A percentile compares a stretch with the other conserved stretches of the same genome.
phyloP scores from a whole-genome alignment of 31 red algal species.

The Endocladia muricata region DNA sequence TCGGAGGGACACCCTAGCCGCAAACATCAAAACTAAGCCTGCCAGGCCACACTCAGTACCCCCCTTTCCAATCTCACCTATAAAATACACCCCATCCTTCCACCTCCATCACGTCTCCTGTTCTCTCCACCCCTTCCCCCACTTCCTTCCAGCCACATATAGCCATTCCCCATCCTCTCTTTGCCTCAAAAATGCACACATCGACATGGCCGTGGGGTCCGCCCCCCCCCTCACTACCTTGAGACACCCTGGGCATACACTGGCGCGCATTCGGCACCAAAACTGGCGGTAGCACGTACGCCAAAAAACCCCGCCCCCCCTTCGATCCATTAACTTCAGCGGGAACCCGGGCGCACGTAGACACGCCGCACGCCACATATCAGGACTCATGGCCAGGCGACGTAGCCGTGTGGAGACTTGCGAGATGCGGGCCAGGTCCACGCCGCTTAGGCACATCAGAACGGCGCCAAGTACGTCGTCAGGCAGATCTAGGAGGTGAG shows the following conservation, averaged over 20 bases:
- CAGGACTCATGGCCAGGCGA: not conserved
- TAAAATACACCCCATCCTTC: too few species aligned
- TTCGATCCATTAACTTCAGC: too few species aligned
- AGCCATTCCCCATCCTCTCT: too few species aligned
- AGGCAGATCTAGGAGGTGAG: not conserved
- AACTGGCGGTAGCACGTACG: conserved; percentile 42
- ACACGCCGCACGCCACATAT: conserved; percentile 34
- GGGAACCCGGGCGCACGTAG: conserved; percentile 28
- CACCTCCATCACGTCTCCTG: too few species aligned
- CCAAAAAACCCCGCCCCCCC: conserved; percentile 48
- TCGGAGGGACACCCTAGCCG: too few species aligned
- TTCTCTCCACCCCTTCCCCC: too few species aligned
- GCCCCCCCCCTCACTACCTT: not conserved
- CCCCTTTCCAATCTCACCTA: too few species aligned
- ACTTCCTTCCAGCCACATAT: too few species aligned
- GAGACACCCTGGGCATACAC: conserved; percentile 37
- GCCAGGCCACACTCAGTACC: too few species aligned
- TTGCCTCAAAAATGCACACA: conserved; percentile 27
- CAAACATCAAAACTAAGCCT: too few species aligned
- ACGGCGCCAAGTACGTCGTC: too few species aligned
- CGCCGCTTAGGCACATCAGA: not conserved
- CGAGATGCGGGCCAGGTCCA: conserved; percentile 6
- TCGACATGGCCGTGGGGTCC: conserved; percentile 23
- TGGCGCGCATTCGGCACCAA: conserved; percentile 14
- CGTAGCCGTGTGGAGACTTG: conserved; percentile 39